Conservation (phyloP, 441 rosid genomes). For the Erodium chrysanthum region DNA sequence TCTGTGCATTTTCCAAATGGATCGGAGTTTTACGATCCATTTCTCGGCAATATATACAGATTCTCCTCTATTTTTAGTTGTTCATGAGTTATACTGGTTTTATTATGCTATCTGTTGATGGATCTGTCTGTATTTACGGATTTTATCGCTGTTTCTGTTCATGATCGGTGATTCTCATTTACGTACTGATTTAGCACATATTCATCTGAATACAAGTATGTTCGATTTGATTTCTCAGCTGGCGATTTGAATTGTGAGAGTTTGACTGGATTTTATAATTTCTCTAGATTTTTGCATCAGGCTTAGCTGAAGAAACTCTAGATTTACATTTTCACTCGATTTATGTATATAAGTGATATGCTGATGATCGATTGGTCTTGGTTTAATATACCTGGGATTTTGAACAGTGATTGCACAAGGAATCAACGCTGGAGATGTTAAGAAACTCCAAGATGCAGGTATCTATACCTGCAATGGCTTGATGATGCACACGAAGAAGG, state of each 20-base stretch:
- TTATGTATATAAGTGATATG: neutral
- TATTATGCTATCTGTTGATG: neutral
- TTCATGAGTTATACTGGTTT: neutral
- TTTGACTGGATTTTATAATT: neutral
- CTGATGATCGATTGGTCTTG: neutral
- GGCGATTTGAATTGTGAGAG: neutral
- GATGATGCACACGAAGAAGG: conserved; percentile 96
- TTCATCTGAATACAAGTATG: neutral
- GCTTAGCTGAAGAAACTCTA: neutral
- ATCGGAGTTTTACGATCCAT: neutral
- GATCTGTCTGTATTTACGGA: neutral
- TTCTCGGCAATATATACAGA: conserved; percentile 1
- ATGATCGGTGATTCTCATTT: neutral
- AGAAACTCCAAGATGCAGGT: conserved; percentile 92
- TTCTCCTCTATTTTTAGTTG: neutral
- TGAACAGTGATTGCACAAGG: conserved; percentile 64
- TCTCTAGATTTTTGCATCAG: neutral
- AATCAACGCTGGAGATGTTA: conserved; percentile 84
- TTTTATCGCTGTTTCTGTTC: neutral
- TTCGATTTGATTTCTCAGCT: neutral
- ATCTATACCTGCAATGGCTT: conserved; percentile 89
- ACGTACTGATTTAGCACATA: neutral
- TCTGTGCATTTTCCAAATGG: neutral
- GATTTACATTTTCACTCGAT: neutral
- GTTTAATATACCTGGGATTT: neutral